Base-by-base conservation (phyloP, 75 land plant species). In the Pseudotsuga menziesii region DNA sequence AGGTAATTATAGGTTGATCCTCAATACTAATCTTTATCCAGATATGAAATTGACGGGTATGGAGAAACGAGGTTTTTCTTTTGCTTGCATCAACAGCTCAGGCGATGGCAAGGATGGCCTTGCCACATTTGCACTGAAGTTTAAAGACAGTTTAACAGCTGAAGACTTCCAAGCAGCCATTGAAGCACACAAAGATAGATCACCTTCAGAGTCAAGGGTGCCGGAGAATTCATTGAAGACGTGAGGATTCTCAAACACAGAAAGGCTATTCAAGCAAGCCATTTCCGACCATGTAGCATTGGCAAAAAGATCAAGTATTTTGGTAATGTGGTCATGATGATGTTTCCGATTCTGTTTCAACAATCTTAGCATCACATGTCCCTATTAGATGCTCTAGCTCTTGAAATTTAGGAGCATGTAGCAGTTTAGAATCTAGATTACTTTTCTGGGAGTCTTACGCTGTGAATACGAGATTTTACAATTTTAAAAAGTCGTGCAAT, bases 31-130 rank as follows among this genome's bases (percentile, higher is more conserved):
- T 70, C 73, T 85, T 29, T 79, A 78, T 58, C 87, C 87, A 8
- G 86, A 85, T 61, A 83, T 83, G 87, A 78, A 78, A 58, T 61
- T 85, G 54, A 83, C 81, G 35, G 80, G 76, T 60, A 85, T 85
- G 87, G 87, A 85, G 61, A 75, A 79, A 58, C 58, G 82, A 12
- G 83, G 86, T 14, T 77, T 85, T 7, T 74, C 86, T 15, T 85
- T 85, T 79, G 78, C 78, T 23, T 85, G 87, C 61, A 62, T 85
- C n/a, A 85, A 85, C 73, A 76, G 81, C 25, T 73, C 86, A 2
- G 87, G 57, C n/a, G 86, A 79, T 27, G 78, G 58, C 9, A 79
- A 79, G 59, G 75, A 55, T 29, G 78, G 80, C 22, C 78, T 85
- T 39, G 72, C 75, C 4, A 85, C 87, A 19, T 85, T 78, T 58